Base-by-base conservation (phyloP, 1,284 basidiomycete genomes). In the Mycena sp. region DNA sequence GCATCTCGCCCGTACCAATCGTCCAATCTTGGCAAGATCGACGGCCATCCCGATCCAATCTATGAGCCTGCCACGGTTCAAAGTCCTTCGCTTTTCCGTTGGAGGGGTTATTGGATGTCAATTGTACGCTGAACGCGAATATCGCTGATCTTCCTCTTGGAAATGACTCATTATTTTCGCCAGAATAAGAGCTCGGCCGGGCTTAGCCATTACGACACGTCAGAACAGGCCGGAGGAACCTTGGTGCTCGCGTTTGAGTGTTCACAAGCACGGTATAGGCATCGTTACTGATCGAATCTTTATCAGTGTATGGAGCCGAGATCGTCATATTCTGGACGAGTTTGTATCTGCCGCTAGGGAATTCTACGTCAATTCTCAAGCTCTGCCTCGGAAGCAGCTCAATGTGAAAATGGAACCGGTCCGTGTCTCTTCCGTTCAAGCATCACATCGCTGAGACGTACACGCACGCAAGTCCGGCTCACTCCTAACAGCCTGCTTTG, bases 81-180 rank as follows among this genome's bases (percentile, higher is more conserved):
- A 40, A 66, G 40, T 16, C 56, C 64, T 0, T 29, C 56, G 17
- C 30, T 66, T 1, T 66, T 66, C 50, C 60, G 60, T 3, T 66
- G 64, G 64, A 38, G 48, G 28, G 60, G 64, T 2, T 62, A 62
- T 52, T 66, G 64, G 64, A 66, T 66, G 44, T 49, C 64, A 1
- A 57, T 66, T 11, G 64, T 63, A 19, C 25, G 59, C 23, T 12
- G n/a, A n/a, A 6, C 14, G 16, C 14, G 4, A 17, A 10, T 14
- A 16, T 26, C 10, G 17, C 30, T 14, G 4, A 11, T n/a, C 4
- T 44, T 23, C 17, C 19, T n/a, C 4, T 44, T 29, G 12, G 16
- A 3, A 1, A 11, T 21, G 19, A 23, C 6, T n/a, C 16, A 9
- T 21, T 25, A 17, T 38, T 12, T 0, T 14, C 16, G 16, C 21